These are phyloP conservation scores for Carex cristatella DNA, from an alignment of 176 grass and related monocot species.

Conservation along the genomic window DNA sequence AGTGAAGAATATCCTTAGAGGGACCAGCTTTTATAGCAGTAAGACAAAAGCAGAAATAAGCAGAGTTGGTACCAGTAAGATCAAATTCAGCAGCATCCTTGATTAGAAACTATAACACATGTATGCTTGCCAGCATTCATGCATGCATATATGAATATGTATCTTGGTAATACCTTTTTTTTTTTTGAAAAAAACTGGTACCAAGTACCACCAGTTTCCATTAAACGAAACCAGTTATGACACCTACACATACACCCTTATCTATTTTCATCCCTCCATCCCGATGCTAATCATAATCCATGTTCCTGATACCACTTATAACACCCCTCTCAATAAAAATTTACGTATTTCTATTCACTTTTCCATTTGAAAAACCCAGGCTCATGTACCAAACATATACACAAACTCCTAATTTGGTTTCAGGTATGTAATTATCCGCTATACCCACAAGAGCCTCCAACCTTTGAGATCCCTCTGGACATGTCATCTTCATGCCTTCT, in stretches of 20 bases:
- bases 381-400: background rate
- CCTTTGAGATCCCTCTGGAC: background rate
- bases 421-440: background rate
- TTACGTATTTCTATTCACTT: background rate
- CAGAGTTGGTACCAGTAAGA: background rate
- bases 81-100: background rate
- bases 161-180: background rate
- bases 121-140: background rate
- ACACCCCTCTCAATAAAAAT: background rate
- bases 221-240: background rate
- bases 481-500: background rate
- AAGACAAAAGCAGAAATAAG: background rate
- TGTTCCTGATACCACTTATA: background rate
- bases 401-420: background rate
- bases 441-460: background rate
- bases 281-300: background rate
- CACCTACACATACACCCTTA: background rate
- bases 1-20: background rate
- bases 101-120: background rate
- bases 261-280: background rate
- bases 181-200: background rate
- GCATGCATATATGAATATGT: background rate
- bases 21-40: background rate
- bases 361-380: background rate
- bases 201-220: background rate